phyloP scores from a whole-genome alignment of 2,329 filamentous ascomycete genomes.

The Diaporthe sp. region DNA sequence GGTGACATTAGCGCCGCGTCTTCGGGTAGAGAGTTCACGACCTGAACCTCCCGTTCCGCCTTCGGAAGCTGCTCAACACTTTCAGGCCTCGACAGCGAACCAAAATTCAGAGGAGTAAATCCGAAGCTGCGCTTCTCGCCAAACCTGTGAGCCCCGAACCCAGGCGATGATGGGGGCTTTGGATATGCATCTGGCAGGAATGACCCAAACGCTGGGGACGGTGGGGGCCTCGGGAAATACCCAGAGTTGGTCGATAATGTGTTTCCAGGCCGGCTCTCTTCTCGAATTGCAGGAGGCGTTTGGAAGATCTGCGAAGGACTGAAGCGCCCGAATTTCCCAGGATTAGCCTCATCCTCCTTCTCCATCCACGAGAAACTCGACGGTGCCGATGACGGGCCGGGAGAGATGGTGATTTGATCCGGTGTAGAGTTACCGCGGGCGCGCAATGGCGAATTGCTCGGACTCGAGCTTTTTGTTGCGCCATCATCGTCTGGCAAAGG shows the following conservation, averaged over 20 bases:
- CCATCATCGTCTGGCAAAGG: constrained; percentile 69
- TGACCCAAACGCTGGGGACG: constrained; percentile 47
- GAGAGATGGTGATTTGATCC: constrained; percentile 63
- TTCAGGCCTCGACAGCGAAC: constrained; percentile 13
- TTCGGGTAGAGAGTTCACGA: constrained; percentile 54
- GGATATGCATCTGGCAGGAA: constrained; percentile 37
- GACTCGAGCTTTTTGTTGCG: constrained; percentile 56
- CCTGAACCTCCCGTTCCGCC: constrained; percentile 53
- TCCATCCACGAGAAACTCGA: constrained; percentile 72
- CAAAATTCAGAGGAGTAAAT: constrained; percentile 45
- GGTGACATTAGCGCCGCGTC: constrained; percentile 77
- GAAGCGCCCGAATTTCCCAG: constrained; percentile 56
- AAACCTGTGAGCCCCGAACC: constrained; percentile 58
- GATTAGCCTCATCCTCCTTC: constrained; percentile 59
- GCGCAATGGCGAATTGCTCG: constrained; percentile 60
- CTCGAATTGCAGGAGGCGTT: constrained; percentile 54
- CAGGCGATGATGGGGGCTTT: constrained; percentile 61
- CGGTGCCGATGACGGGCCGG: constrained; percentile 77
- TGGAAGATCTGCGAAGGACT: constrained; percentile 51
- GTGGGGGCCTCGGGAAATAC: constrained; percentile 43
- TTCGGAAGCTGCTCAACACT: constrained; percentile 33
- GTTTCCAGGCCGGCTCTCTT: constrained; percentile 46
- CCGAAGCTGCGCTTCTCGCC: constrained; percentile 55
- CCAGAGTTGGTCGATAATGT: constrained; percentile 42
- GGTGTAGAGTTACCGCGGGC: constrained; percentile 68